Evolutionary conservation across 495 filamentous ascomycete species (phyloP), one percentile per base, ranked within the genome.

Genomic region (Bathelium albidoporum): DNA sequence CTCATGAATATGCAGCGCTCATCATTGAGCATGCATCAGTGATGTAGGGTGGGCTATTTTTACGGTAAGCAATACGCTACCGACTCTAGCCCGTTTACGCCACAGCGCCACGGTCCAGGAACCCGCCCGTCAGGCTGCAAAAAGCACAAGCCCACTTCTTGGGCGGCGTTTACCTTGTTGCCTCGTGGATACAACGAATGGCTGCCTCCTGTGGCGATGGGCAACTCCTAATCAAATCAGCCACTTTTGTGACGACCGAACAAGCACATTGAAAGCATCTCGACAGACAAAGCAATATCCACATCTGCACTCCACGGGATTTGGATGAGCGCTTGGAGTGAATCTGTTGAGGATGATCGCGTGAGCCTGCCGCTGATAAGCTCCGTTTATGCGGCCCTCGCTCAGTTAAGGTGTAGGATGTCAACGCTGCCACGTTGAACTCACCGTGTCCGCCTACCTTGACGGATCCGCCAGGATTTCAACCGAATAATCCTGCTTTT

Each of bases 61-160:
- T 55, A 55, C 49, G 16, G 49, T 55, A 55, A 55, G 49, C 49
- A 55, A 55, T 55, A 55, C 49, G 49, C 49, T 55, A 55, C 16
- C 9, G 2, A 5, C 16, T 3, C 29, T 55, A 55, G 49, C 49
- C 49, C 49, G 49, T 29, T 55, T 55, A 26, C 24, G 49, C 49
- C 49, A 55, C 49, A 55, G 24, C 24, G 49, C 49, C 49, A 55
- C 49, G 49, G 22, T 26, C 49, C 49, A 55, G 49, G 49, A 55
- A 55, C 49, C 49, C 49, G 49, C 49, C n/a, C 49, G 49, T 55
- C 16, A 55, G 22, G 2, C 49, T 29, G 49, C 20, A 11, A 55
- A 29, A 55, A 16, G 44, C 44, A 20, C 16, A 49, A 49, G n/a
- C 16, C 16, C 16, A 11, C 11, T 29, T 28, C 10, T 55, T 20